phyloP scores from a whole-genome alignment of 106 monocot genomes.

The Ottelia alismoides region DNA sequence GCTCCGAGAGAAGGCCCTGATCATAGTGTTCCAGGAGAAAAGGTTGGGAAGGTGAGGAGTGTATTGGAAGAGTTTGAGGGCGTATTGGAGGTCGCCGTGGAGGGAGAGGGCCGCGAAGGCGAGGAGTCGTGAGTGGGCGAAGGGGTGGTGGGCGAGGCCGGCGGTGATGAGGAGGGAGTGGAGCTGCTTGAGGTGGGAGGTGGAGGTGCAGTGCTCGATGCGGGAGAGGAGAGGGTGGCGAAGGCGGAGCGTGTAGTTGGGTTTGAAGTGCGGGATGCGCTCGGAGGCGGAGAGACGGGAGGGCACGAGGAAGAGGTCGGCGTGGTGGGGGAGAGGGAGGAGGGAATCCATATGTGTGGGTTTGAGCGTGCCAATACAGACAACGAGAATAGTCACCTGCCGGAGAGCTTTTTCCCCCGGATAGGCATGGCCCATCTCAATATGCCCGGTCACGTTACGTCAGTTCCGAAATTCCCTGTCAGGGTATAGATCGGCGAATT shows the following conservation, averaged over 20 bases:
- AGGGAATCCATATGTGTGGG: neutral
- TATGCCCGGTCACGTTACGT: no score
- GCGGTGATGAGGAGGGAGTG: conserved; percentile 19
- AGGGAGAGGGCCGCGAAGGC: conserved; percentile 17
- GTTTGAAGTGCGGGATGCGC: neutral
- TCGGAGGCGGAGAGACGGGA: conserved; percentile 8
- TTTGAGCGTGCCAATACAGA: no score
- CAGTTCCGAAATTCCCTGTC: no score
- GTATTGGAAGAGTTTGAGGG: conserved; percentile 11
- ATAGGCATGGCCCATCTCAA: no score
- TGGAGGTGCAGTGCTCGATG: conserved; percentile 13
- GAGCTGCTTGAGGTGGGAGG: conserved; percentile 12
- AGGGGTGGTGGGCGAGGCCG: conserved; percentile 17
- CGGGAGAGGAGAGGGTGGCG: conserved; percentile 15
- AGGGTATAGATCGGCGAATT: no score
- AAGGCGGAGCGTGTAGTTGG: conserved; percentile 9
- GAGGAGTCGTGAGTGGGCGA: conserved; percentile 21
- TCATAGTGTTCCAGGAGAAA: conserved; percentile 26
- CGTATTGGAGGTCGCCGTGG: conserved; percentile 15
- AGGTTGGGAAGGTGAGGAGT: conserved; percentile 10
- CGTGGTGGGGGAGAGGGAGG: neutral
- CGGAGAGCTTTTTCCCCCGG: no score
- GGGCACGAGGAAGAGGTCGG: conserved; percentile 5
- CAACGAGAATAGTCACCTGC: no score
- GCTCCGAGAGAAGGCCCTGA: conserved; percentile 12